Percentiles rank a stretch among this genome's conserved stretches.
Conservation (phyloP, 169 alveolate genomes). For the Cryptosporidium canis region DNA sequence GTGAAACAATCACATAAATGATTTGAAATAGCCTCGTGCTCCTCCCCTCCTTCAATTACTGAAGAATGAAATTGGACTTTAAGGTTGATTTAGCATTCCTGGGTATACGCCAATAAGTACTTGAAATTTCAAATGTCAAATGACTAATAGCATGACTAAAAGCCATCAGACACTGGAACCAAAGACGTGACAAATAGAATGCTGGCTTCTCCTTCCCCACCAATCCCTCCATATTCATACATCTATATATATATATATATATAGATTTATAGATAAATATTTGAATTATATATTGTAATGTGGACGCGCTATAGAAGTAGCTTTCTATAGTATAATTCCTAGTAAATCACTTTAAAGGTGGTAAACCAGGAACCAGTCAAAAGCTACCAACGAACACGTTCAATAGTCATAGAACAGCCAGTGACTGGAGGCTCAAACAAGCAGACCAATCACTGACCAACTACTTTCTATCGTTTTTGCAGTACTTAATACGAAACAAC, state of each 20-base stretch:
- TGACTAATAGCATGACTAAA: constrained; percentile 54
- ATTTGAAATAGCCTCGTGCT: too few species aligned
- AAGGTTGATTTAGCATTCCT: constrained; percentile 54
- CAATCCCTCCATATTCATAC: too few species aligned
- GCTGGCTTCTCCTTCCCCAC: not conserved
- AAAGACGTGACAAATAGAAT: constrained; percentile 72
- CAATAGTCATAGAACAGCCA: not conserved
- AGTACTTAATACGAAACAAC: constrained; percentile 62
- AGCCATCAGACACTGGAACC: not conserved
- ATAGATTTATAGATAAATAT: too few species aligned
- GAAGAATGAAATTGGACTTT: not conserved
- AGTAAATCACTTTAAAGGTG: too few species aligned
- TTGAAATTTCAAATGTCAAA: not conserved
- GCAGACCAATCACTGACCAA: not conserved
- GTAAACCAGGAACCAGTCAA: not conserved
- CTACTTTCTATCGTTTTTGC: constrained; percentile 3
- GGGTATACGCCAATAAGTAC: constrained; percentile 70
- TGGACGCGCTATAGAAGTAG: constrained; percentile 66
- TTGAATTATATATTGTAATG: too few species aligned
- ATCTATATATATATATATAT: too few species aligned
- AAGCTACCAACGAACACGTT: constrained; percentile 69
- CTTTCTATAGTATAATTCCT: not conserved
- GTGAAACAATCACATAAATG: too few species aligned
- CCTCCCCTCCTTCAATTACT: not conserved
- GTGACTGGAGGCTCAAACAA: not conserved